Percentiles rank a stretch among this genome's conserved stretches.
Conservation (phyloP, 2,329 filamentous ascomycete genomes). For the Fusarium citri region DNA sequence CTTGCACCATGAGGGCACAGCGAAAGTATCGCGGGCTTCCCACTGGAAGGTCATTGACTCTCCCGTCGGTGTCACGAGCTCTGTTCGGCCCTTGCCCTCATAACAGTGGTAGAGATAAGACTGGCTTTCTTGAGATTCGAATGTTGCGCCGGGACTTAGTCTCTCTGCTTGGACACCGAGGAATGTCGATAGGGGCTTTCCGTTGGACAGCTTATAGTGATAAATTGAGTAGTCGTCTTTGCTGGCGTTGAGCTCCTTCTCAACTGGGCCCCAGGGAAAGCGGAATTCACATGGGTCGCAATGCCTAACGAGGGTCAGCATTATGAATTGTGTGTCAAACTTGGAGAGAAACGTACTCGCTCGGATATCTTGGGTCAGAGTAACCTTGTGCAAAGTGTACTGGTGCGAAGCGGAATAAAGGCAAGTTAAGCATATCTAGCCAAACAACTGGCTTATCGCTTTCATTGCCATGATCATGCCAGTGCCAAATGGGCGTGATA, state of each 20-base stretch:
- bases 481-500: slow-evolving; percentile 68
- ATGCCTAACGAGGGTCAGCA: slow-evolving; percentile 17
- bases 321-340: rapidly evolving
- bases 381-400: slow-evolving; percentile 68
- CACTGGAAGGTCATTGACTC: slow-evolving; percentile 55
- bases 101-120: slow-evolving; percentile 67
- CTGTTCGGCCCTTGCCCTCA: slow-evolving; percentile 57
- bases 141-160: slow-evolving; percentile 52
- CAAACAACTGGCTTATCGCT: slow-evolving; percentile 65
- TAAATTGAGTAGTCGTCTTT: slow-evolving; percentile 47
- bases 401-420: slow-evolving; percentile 61
- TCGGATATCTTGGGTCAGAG: slow-evolving; percentile 60
- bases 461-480: slow-evolving; percentile 71
- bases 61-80: slow-evolving; percentile 50
- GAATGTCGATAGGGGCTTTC: slow-evolving; percentile 54
- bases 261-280: slow-evolving; percentile 59
- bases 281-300: slow-evolving; percentile 55
- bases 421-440: slow-evolving; percentile 68
- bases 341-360: slow-evolving; percentile 46
- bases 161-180: slow-evolving; percentile 63
- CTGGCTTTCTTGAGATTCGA: slow-evolving; percentile 57
- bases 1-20: slow-evolving; percentile 63
- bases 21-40: slow-evolving; percentile 64
- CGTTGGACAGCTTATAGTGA: slow-evolving; percentile 52
- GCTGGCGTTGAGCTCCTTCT: slow-evolving; percentile 52